Evolutionary conservation across 345 rosid genomes (phyloP), one percentile per base, ranked within the genome.

Genomic region (Garcia nutans): DNA sequence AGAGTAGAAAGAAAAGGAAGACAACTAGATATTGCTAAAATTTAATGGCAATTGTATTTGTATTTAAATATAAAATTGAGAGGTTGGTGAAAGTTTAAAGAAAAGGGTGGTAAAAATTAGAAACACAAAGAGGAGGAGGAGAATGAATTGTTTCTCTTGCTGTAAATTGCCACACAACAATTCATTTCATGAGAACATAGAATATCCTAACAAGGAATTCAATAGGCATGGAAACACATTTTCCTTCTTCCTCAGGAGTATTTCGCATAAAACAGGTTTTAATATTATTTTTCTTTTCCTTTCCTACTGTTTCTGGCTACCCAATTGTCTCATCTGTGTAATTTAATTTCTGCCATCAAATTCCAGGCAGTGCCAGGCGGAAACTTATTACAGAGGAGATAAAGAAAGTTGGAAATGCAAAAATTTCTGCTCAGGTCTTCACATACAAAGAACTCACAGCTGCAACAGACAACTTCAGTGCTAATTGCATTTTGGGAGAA

Each of bases 381-480:
- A 81, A 78, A 69, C 81, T 74, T 28, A 84, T 88, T 68, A 74
- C 80, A 3, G 86, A 86, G 13, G 89, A 87, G 76, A 83, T 91
- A 77, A 81, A 68, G 77, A 88, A 82, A 67, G 55, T 80, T 59
- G 88, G 88, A 22, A 82, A 81, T 56, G 82, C 81, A 11, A 83
- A 83, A 58, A 74, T 75, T 66, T 58, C 83, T 0, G 81, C 87
- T 12, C 28, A 26, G 17, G 70, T 83, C 73, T 89, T 87, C 81
- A 76, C 82, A 19, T 86, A 81, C 70, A 70, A 78, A 61, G 93
- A 91, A 33, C 82, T 91, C 2, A 78, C 79, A 15, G 78, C 69
- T 60, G 91, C 91, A 24, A 88, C 96, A 2, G 77, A 87, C 10
- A 79, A 89, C 77, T 91, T 88, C 82, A 78, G 84, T 72, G 71